phyloP scores from a whole-genome alignment of 2,329 filamentous ascomycete genomes.

The Phialemonium atrogriseum region DNA sequence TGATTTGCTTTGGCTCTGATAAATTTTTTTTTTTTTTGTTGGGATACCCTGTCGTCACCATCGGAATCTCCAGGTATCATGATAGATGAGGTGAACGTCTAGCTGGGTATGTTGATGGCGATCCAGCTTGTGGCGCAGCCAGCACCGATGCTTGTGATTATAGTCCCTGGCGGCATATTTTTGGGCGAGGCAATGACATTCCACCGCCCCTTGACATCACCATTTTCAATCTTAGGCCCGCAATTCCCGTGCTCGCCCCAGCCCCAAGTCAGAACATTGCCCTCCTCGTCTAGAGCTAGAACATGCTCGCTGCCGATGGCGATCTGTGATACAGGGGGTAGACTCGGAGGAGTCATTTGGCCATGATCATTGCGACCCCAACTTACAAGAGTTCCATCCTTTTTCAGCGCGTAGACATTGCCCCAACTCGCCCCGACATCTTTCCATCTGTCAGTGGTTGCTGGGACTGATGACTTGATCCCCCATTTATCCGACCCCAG shows the following conservation, averaged over 20 bases:
- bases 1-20: too few relatives aligned
- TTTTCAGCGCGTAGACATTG: slow-evolving; percentile 61
- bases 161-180: slow-evolving; percentile 40
- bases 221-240: slow-evolving; percentile 56
- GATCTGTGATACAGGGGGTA: slow-evolving; percentile 55
- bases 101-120: slow-evolving; percentile 29
- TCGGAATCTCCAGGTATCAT: too few relatives aligned
- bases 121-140: slow-evolving; percentile 90
- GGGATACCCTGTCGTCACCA: slow-evolving; percentile 1
- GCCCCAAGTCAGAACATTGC: slow-evolving; percentile 75
- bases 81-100: too few relatives aligned
- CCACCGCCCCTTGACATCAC: slow-evolving; percentile 61
- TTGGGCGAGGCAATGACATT: slow-evolving; percentile 56
- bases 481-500: slow-evolving; percentile 71
- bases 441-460: slow-evolving; percentile 47
- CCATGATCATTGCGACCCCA: slow-evolving; percentile 87
- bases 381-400: slow-evolving; percentile 51
- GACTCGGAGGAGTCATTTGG: slow-evolving; percentile 57
- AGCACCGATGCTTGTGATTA: slow-evolving; percentile 60
- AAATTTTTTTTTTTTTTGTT: slow-evolving; percentile 5
- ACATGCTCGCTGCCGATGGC: slow-evolving; percentile 85
- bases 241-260: slow-evolving; percentile 99
- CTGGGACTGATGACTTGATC: slow-evolving; percentile 50
- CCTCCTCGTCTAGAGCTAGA: slow-evolving; percentile 58
- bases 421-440: slow-evolving; percentile 77